Conservation (phyloP, 176 grass and related monocot species). For the Hyparrhenia diplandra region DNA sequence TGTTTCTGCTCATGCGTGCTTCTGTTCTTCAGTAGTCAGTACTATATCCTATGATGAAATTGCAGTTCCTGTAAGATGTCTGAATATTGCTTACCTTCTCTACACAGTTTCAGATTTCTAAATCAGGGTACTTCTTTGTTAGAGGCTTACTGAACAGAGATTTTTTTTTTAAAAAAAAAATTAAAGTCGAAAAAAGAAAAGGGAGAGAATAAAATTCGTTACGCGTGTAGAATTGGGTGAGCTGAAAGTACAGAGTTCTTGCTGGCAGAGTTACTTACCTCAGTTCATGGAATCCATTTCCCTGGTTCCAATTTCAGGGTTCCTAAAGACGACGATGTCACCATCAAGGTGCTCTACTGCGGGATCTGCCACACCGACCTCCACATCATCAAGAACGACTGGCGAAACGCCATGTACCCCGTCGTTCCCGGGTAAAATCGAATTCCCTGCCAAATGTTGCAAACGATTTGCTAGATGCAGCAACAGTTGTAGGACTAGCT, state of each 20-base stretch:
- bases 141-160: neutral
- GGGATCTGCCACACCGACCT: conserved; percentile 78
- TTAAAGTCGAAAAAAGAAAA: neutral
- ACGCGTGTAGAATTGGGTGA: neutral
- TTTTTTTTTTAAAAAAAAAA: neutral
- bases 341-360: conserved; percentile 72
- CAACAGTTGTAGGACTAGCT: too few species aligned
- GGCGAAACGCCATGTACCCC: conserved; percentile 59
- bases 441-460: neutral
- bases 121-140: too few species aligned
- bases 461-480: too few species aligned
- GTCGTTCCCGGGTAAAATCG: conserved; percentile 75
- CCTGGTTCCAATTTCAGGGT: conserved; percentile 10
- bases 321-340: conserved; percentile 52
- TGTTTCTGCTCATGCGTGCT: neutral
- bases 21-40: neutral
- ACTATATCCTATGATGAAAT: neutral
- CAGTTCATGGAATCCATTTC: neutral
- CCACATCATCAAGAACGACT: conserved; percentile 60
- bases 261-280: too few species aligned
- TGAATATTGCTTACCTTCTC: neutral
- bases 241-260: neutral
- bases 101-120: neutral
- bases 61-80: neutral
- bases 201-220: neutral